Evolutionary conservation across 352 stramenopile species (phyloP).

Genomic region (Pythium phragmiticola): DNA sequence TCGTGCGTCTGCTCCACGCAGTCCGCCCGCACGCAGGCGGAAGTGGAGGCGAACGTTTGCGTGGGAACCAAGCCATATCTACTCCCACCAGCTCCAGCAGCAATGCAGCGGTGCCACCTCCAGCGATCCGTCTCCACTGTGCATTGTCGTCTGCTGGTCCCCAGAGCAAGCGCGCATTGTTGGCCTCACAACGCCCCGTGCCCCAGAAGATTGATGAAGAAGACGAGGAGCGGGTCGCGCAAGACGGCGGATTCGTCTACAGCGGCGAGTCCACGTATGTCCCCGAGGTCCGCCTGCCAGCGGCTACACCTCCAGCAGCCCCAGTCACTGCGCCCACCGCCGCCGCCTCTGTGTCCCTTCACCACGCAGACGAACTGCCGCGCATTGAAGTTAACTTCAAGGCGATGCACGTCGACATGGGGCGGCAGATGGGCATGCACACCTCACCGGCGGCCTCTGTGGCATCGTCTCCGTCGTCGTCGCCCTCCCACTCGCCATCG

Average conservation of each 20-base stretch:
- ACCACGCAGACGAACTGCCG: constrained; percentile 8
- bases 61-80: constrained; percentile 3
- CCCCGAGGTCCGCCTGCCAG: not conserved
- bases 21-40: constrained; percentile 9
- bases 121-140: not conserved
- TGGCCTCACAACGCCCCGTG: constrained; percentile 3
- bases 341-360: not conserved
- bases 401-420: constrained; percentile 14
- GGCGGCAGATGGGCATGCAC: not conserved
- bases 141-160: not conserved
- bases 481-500: constrained; percentile 10
- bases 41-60: not conserved
- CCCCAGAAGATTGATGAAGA: constrained; percentile 50
- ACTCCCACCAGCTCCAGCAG: not conserved
- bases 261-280: constrained; percentile 12
- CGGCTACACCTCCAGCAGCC: not conserved
- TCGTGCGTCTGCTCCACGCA: constrained; percentile 39
- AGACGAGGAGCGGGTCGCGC: constrained; percentile 40
- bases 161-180: not conserved
- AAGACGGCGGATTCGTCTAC: constrained; percentile 29
- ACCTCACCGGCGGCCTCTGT: not conserved
- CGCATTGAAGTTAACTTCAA: constrained; percentile 22
- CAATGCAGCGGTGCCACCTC: not conserved
- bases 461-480: constrained; percentile 8
- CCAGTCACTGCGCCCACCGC: not conserved